phyloP scores from a whole-genome alignment of 2,329 filamentous ascomycete species.

The Ophiocordyceps camponoti-saundersi region DNA sequence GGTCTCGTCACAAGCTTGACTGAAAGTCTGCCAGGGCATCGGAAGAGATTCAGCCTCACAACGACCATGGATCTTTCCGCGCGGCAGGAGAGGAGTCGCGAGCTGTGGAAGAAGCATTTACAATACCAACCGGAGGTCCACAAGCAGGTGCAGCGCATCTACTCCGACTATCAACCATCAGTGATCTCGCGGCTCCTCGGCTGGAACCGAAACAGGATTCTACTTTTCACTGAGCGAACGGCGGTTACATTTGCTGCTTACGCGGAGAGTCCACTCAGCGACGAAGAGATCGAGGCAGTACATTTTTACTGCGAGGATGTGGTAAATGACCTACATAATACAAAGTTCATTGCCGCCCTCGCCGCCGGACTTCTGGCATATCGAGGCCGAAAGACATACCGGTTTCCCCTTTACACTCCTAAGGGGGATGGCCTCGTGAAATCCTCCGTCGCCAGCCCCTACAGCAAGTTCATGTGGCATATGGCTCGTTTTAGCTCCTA shows the following conservation, averaged over 20 bases:
- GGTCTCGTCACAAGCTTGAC: too few relatives aligned
- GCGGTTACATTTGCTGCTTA: conserved; percentile 12
- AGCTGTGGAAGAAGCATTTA: conserved; percentile 3
- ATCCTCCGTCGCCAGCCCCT: conserved; percentile 11
- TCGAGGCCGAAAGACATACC: conserved; percentile 14
- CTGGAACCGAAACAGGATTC: conserved; percentile 10
- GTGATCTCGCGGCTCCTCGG: conserved; percentile 15
- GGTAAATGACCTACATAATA: background rate
- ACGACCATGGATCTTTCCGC: too few relatives aligned
- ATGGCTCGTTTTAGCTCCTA: conserved; percentile 16
- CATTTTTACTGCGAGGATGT: conserved; percentile 12
- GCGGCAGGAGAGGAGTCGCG: too few relatives aligned
- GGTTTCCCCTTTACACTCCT: conserved; percentile 23
- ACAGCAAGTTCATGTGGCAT: conserved; percentile 18
- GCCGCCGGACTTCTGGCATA: conserved; percentile 11
- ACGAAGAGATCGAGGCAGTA: conserved; percentile 18
- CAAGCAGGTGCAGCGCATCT: conserved; percentile 14
- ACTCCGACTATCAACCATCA: conserved; percentile 14
- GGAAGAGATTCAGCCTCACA: too few relatives aligned
- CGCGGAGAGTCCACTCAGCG: conserved; percentile 14
- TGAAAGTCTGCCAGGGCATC: too few relatives aligned
- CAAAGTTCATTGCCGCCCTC: conserved; percentile 3
- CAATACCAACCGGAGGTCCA: conserved; percentile 13
- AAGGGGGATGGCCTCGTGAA: conserved; percentile 11
- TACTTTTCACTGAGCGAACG: conserved; percentile 11